Conservation (phyloP, 768 basidiomycete species). For the Tephrocybe sp. region DNA sequence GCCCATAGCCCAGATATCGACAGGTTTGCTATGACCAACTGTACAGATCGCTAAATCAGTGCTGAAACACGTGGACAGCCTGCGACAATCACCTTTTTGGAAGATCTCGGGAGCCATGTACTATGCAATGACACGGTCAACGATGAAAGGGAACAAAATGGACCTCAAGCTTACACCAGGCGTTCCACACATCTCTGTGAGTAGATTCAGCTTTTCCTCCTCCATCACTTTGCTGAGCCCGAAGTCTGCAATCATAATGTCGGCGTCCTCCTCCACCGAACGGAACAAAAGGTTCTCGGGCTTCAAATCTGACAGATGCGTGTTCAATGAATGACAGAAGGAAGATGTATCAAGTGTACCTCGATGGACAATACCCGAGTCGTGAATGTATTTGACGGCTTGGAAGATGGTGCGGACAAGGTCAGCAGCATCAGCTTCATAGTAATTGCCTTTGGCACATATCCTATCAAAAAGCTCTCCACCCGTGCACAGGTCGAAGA, state of each 20-base stretch:
- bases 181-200: conserved; percentile 96
- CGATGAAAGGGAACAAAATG: too few species aligned
- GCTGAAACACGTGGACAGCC: not conserved
- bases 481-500: conserved; percentile 95
- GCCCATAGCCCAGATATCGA: conserved; percentile 97
- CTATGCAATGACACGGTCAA: too few species aligned
- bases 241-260: conserved; percentile 97
- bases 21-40: conserved; percentile 93
- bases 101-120: conserved; percentile 98
- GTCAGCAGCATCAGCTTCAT: conserved; percentile 88
- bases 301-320: conserved; percentile 68
- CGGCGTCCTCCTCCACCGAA: conserved; percentile 82
- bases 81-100: conserved; percentile 63
- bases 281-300: conserved; percentile 98
- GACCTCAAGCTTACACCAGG: conserved; percentile 79
- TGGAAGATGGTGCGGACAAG: conserved; percentile 84
- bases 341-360: conserved; percentile 35
- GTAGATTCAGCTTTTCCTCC: conserved; percentile 78
- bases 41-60: conserved; percentile 8
- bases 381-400: conserved; percentile 90
- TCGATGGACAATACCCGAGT: conserved; percentile 89
- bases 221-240: conserved; percentile 90
- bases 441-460: conserved; percentile 95
- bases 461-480: conserved; percentile 99
- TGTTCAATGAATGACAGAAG: not conserved